Evolutionary conservation across 169 alveolate species (phyloP).

Genomic region (Besnoitia besnoiti): DNA sequence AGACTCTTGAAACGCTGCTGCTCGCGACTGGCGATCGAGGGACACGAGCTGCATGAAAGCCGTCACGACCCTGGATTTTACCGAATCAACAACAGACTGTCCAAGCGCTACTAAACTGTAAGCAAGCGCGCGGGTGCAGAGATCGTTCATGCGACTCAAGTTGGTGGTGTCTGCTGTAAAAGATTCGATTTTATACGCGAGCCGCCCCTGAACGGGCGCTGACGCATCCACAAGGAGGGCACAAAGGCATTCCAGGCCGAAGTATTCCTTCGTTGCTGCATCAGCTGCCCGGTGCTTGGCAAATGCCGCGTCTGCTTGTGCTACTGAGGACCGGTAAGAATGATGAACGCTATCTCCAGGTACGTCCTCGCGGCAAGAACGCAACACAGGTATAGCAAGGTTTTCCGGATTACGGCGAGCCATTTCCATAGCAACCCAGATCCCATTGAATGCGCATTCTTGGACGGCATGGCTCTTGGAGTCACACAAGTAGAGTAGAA

Average conservation of each 20-base stretch:
- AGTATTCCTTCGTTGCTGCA: neutral
- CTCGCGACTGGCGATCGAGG: neutral
- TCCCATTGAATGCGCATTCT: conserved; percentile 4
- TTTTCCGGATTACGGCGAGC: neutral
- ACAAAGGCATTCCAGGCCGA: conserved; percentile 19
- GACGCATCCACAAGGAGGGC: neutral
- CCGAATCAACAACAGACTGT: conserved; percentile 17
- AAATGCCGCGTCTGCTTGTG: neutral
- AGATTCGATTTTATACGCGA: conserved; percentile 13
- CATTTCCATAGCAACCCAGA: conserved; percentile 30
- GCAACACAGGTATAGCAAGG: neutral
- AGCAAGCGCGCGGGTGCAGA: neutral
- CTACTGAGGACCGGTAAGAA: neutral
- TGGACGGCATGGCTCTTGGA: neutral
- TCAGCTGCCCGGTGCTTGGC: neutral
- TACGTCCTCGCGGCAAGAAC: conserved; percentile 13
- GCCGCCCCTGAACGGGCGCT: conserved; percentile 26
- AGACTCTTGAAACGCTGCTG: neutral
- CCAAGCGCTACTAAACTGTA: neutral
- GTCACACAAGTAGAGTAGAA: conserved; percentile 15
- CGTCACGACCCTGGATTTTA: conserved; percentile 8
- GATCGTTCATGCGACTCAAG: neutral
- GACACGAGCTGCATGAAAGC: neutral
- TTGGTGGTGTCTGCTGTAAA: neutral
- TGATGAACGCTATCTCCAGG: neutral